These are phyloP conservation scores for Vigna reflexopilosa DNA, from an alignment of 306 rosid species.

Conservation along the genomic window DNA sequence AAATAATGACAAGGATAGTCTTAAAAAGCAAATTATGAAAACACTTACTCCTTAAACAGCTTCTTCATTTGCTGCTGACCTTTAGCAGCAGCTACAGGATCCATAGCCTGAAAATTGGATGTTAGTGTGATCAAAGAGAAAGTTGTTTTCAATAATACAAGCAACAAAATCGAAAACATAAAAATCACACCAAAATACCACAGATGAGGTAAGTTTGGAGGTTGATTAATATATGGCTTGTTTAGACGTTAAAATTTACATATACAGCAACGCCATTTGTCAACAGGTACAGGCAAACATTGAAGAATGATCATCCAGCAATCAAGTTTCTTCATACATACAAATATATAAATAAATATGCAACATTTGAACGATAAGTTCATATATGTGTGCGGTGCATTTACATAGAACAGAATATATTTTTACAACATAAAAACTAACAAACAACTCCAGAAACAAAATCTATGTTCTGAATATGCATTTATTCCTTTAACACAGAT, in stretches of 20 bases:
- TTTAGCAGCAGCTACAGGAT: constrained; percentile 38
- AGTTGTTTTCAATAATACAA: constrained; percentile 13
- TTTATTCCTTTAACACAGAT: too few species aligned
- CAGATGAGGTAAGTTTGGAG: neutral
- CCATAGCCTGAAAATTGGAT: constrained; percentile 44
- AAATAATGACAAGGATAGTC: constrained; percentile 25
- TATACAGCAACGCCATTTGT: neutral
- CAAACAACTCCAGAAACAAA: too few species aligned
- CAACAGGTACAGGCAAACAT: neutral
- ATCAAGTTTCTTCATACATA: constrained; percentile 4
- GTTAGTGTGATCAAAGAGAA: constrained; percentile 30
- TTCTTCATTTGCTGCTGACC: constrained; percentile 44
- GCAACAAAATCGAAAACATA: constrained; percentile 18
- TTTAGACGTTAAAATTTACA: neutral
- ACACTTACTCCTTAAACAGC: constrained; percentile 50
- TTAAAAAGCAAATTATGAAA: constrained; percentile 19
- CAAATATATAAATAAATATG: constrained; percentile 20
- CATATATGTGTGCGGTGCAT: too few species aligned
- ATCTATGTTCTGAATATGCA: too few species aligned
- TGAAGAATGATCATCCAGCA: constrained; percentile 16
- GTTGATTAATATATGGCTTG: neutral
- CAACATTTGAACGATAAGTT: too few species aligned
- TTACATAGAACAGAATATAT: too few species aligned
- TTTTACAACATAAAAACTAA: too few species aligned
- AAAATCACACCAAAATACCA: neutral